These are phyloP conservation scores for Zhuliangozyma parablackwelliae DNA, from an alignment of 1,139 yeast species.

Conservation along the genomic window DNA sequence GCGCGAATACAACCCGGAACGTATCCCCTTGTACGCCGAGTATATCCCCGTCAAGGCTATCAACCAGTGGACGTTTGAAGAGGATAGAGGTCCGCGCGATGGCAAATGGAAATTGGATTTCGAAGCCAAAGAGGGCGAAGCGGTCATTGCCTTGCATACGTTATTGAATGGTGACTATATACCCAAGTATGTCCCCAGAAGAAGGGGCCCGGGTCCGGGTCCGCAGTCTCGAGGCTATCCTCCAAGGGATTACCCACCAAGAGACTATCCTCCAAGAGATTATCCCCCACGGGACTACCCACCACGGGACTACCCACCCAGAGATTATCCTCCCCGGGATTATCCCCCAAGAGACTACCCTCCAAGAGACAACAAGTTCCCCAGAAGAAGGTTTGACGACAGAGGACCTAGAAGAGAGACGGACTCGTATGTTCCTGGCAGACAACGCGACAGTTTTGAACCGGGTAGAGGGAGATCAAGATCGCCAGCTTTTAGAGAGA, in stretches of 20 bases:
- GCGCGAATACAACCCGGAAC: constrained; percentile 15
- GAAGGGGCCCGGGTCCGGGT: constrained; percentile 8
- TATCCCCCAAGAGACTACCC: constrained; percentile 7
- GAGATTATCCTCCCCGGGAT: constrained; percentile 2
- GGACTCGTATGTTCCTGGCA: constrained; percentile 9
- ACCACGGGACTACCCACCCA: too few relatives aligned
- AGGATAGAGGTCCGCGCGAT: constrained; percentile 39
- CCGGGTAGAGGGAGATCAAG: constrained; percentile 4
- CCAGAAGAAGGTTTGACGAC: background rate
- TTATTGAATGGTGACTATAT: constrained; percentile 32
- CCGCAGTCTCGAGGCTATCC: too few relatives aligned
- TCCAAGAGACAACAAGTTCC: constrained; percentile 1
- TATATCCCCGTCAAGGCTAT: constrained; percentile 44
- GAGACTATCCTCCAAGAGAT: too few relatives aligned
- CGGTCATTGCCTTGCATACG: constrained; percentile 35
- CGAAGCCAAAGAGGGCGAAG: constrained; percentile 24
- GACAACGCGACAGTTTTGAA: background rate
- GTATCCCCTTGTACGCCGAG: constrained; percentile 34
- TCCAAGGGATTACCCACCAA: too few relatives aligned
- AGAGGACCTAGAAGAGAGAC: constrained; percentile 10
- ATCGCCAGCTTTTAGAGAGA: too few relatives aligned
- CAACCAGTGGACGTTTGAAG: constrained; percentile 45
- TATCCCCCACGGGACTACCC: too few relatives aligned
- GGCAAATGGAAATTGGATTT: constrained; percentile 43
- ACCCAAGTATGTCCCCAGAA: constrained; percentile 15